Percentiles rank a stretch among this genome's conserved stretches.
These are phyloP conservation scores for Homolaphlyctis polyrhiza DNA, from an alignment of 371 early-diverging fungal species.

Conservation along the genomic window DNA sequence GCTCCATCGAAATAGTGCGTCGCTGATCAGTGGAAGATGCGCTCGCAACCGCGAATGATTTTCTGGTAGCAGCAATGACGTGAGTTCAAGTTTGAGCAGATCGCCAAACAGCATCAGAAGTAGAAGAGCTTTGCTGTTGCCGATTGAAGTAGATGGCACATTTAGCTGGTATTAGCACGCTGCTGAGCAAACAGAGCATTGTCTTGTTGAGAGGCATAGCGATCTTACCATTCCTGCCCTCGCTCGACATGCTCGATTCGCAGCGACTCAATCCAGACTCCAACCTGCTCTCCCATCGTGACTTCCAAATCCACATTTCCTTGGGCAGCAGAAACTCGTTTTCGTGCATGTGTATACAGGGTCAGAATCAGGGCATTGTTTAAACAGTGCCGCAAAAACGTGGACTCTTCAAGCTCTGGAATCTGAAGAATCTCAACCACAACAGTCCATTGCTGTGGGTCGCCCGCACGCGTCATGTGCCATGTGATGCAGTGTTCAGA, in stretches of 20 bases:
- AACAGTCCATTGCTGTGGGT: constrained; percentile 9
- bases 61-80: constrained; percentile 4
- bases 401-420: constrained; percentile 27
- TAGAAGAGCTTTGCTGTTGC: constrained; percentile 19
- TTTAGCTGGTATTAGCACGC: background rate
- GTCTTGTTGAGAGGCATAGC: no score
- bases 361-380: constrained; percentile 25
- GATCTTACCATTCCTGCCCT: constrained; percentile 16
- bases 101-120: constrained; percentile 22
- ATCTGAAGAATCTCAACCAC: constrained; percentile 10
- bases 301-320: constrained; percentile 10
- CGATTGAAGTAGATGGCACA: background rate
- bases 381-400: constrained; percentile 29
- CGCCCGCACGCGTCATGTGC: background rate
- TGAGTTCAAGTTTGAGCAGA: constrained; percentile 20
- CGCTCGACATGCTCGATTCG: constrained; percentile 18
- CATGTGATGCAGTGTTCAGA: constrained; percentile 24
- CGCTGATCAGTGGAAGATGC: constrained; percentile 22
- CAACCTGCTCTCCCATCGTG: constrained; percentile 31
- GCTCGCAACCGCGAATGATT: constrained; percentile 27
- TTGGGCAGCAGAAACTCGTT: constrained; percentile 8
- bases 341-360: constrained; percentile 25
- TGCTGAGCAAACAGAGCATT: background rate
- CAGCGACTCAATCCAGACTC: constrained; percentile 26
- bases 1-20: constrained; percentile 28